Evolutionary conservation across 2,329 filamentous ascomycete genomes (phyloP).

Genomic region (Zasmidium cellare): DNA sequence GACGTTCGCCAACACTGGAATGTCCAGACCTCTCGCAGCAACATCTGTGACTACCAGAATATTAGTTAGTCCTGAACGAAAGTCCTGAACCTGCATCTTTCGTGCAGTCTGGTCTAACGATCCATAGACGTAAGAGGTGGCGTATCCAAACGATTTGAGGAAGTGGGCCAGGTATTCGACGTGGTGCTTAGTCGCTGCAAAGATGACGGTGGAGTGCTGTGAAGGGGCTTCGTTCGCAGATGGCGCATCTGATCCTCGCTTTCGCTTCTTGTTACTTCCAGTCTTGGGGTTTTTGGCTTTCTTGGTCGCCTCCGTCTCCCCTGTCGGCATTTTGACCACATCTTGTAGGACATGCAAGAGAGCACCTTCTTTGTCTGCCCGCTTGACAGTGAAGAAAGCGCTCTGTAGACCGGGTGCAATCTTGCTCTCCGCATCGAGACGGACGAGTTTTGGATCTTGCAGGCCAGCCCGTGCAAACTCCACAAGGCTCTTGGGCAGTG

Average conservation of each 20-base stretch:
- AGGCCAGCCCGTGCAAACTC: constrained; percentile 93
- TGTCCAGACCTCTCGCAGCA: constrained; percentile 95
- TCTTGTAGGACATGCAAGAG: constrained; percentile 86
- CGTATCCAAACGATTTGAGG: constrained; percentile 78
- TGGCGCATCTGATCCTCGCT: constrained; percentile 56
- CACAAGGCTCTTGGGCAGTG: constrained; percentile 87
- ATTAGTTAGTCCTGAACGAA: constrained; percentile 79
- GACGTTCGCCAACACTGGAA: constrained; percentile 91
- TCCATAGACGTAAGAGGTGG: constrained; percentile 92
- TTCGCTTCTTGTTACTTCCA: constrained; percentile 67
- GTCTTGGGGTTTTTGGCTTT: constrained; percentile 48
- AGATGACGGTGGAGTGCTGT: constrained; percentile 90
- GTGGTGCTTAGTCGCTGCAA: constrained; percentile 93
- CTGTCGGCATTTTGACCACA: constrained; percentile 83
- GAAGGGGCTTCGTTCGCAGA: constrained; percentile 71
- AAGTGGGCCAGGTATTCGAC: constrained; percentile 87
- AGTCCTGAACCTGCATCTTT: constrained; percentile 88
- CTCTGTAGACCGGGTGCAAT: constrained; percentile 94
- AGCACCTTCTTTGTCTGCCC: constrained; percentile 89
- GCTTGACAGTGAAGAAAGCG: constrained; percentile 91
- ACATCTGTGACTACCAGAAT: constrained; percentile 96
- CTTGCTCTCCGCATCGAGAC: constrained; percentile 92
- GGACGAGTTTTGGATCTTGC: constrained; percentile 86
- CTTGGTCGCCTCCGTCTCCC: constrained; percentile 57
- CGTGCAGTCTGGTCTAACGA: constrained; percentile 91